Percentiles rank a stretch among this genome's conserved stretches.
Evolutionary conservation across 495 filamentous ascomycete genomes (phyloP).

Genomic region (Hyaloscypha hepaticicola): DNA sequence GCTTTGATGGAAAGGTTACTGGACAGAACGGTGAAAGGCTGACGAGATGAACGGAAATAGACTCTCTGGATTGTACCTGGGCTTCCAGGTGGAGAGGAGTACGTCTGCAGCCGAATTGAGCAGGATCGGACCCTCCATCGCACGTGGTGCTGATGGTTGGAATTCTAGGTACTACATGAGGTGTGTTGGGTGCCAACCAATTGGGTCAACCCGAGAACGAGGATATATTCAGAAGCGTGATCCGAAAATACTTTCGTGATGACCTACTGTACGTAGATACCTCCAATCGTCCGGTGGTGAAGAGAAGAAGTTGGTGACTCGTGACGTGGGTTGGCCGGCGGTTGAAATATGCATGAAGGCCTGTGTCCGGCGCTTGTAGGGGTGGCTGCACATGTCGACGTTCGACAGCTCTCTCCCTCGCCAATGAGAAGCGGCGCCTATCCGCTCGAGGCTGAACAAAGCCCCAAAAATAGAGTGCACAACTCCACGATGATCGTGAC

Average conservation of each 20-base stretch:
- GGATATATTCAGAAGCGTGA: slow-evolving; percentile 1
- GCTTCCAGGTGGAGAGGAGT: not conserved
- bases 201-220: not conserved
- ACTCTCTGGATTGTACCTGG: not conserved
- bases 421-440: slow-evolving; percentile 5
- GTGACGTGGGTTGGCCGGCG: not conserved
- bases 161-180: not conserved
- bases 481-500: slow-evolving; percentile 2
- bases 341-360: not conserved
- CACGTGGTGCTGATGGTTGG: not conserved
- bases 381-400: not conserved
- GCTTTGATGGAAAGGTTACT: not conserved
- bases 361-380: not conserved
- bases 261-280: too few species aligned
- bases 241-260: not conserved
- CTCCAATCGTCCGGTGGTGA: not conserved
- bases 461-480: slow-evolving; percentile 1
- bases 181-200: not conserved
- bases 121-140: too few species aligned
- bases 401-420: not conserved
- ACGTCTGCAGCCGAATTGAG: too few species aligned
- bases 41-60: not conserved
- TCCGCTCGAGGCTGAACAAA: slow-evolving; percentile 18
- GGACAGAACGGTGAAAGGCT: not conserved
- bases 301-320: not conserved